These are phyloP conservation scores for Botryosphaeria agaves DNA, from an alignment of 2,329 filamentous ascomycete genomes.

Conservation along the genomic window DNA sequence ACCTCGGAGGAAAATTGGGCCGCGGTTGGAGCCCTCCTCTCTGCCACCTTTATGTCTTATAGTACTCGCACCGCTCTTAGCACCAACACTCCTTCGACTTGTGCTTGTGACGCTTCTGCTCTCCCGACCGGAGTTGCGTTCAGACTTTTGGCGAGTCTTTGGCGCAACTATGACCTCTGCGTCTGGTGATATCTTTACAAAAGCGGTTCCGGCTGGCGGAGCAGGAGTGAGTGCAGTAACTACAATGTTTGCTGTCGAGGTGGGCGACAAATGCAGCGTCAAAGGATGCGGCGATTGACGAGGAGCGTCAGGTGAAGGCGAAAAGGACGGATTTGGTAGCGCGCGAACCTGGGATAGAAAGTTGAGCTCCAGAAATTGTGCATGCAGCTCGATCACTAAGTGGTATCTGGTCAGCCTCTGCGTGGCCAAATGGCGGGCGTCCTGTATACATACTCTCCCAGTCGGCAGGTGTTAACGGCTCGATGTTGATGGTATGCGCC, in stretches of 20 bases:
- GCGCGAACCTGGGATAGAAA: slow-evolving; percentile 85
- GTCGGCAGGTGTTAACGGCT: slow-evolving; percentile 84
- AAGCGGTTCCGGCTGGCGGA: slow-evolving; percentile 49
- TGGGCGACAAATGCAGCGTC: slow-evolving; percentile 84
- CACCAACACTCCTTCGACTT: slow-evolving; percentile 53
- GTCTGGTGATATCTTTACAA: slow-evolving; percentile 84
- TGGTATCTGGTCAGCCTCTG: background rate
- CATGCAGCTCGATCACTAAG: slow-evolving; percentile 79
- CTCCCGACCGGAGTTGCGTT: slow-evolving; percentile 47
- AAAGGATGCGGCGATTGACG: slow-evolving; percentile 53
- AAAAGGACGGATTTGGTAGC: slow-evolving; percentile 66
- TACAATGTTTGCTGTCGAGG: slow-evolving; percentile 82
- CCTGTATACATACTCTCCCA: slow-evolving; percentile 54
- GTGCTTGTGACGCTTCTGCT: slow-evolving; percentile 65
- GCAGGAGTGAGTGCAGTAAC: slow-evolving; percentile 69
- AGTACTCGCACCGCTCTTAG: slow-evolving; percentile 58
- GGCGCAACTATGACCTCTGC: slow-evolving; percentile 96
- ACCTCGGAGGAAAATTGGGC: slow-evolving; percentile 59
- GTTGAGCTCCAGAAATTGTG: slow-evolving; percentile 87
- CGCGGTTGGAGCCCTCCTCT: slow-evolving; percentile 48
- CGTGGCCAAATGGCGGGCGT: background rate
- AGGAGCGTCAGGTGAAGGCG: slow-evolving; percentile 26
- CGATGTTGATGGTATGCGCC: slow-evolving; percentile 90
- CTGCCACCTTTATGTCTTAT: slow-evolving; percentile 38
- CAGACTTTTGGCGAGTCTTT: slow-evolving; percentile 60